A percentile compares a stretch with the other conserved stretches of the same genome.
Conservation (phyloP, 352 stramenopile species). For the Phytophthora sojae region DNA sequence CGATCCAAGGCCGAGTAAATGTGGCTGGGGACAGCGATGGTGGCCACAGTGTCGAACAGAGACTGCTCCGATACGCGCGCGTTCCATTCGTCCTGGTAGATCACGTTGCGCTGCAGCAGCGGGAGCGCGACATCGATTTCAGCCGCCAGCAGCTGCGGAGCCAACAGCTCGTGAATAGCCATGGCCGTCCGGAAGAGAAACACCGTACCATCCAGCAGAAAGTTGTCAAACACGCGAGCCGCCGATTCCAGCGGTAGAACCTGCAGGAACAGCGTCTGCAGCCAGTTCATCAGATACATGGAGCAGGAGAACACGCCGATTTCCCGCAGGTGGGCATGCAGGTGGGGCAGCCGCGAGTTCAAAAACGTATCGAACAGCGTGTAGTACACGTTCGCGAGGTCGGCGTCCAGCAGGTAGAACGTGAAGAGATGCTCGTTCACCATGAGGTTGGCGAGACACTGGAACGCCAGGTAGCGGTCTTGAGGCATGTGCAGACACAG, state of each 20-base stretch:
- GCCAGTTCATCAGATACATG: constrained; percentile 92
- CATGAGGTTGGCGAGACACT: constrained; percentile 90
- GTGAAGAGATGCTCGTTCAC: constrained; percentile 90
- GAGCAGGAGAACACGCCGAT: constrained; percentile 70
- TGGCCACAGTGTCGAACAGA: constrained; percentile 72
- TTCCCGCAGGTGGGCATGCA: constrained; percentile 60
- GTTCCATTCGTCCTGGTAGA: constrained; percentile 73
- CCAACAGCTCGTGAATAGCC: constrained; percentile 81
- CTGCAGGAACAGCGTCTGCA: constrained; percentile 89
- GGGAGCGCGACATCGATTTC: constrained; percentile 84
- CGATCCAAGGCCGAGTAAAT: constrained; percentile 77
- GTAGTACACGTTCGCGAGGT: constrained; percentile 86
- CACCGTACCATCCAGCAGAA: constrained; percentile 84
- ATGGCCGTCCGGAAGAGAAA: constrained; percentile 87
- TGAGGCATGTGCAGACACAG: constrained; percentile 88
- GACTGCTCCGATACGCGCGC: constrained; percentile 67
- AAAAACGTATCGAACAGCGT: constrained; percentile 82
- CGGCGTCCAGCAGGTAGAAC: constrained; percentile 86
- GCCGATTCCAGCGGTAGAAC: constrained; percentile 83
- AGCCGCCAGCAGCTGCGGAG: constrained; percentile 51
- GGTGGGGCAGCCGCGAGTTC: constrained; percentile 46
- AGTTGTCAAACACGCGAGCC: constrained; percentile 83
- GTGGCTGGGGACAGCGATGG: constrained; percentile 69
- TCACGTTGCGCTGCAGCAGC: constrained; percentile 71
- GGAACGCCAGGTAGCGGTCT: constrained; percentile 83